Evolutionary conservation across 2,329 filamentous ascomycete genomes (phyloP).

Genomic region (Ceratocystis alfenasii): DNA sequence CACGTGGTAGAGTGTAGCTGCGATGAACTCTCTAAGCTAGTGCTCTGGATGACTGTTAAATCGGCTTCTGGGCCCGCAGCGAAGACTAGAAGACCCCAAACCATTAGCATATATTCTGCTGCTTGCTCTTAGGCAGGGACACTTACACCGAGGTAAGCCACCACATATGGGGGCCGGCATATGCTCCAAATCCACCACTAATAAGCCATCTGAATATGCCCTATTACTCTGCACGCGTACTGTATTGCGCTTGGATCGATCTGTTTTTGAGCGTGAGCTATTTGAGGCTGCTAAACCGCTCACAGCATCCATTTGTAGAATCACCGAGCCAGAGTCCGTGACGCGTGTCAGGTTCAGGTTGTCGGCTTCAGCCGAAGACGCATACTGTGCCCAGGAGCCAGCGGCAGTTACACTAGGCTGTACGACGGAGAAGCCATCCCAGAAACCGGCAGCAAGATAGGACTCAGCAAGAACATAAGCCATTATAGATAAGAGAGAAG

Average conservation of each 20-base stretch:
- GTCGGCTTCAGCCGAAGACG: conserved; percentile 35
- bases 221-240: conserved; percentile 56
- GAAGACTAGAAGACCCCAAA: background rate
- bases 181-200: conserved; percentile 60
- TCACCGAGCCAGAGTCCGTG: conserved; percentile 39
- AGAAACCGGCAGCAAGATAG: conserved; percentile 14
- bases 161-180: conserved; percentile 63
- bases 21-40: conserved; percentile 8
- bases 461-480: conserved; percentile 14
- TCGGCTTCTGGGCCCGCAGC: conserved; percentile 8
- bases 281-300: conserved; percentile 32
- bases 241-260: conserved; percentile 30
- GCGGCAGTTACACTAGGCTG: background rate
- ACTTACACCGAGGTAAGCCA: conserved; percentile 57
- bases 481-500: conserved; percentile 12
- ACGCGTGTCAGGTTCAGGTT: conserved; percentile 38
- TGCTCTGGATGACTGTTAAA: conserved; percentile 9
- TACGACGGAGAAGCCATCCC: conserved; percentile 14
- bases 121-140: background rate
- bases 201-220: conserved; percentile 52
- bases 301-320: conserved; percentile 58
- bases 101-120: background rate
- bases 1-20: conserved; percentile 17
- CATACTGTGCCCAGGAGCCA: conserved; percentile 29
- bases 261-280: background rate